Conservation (phyloP, 2,329 filamentous ascomycete genomes). For the Ambrosiella cleistominuta region DNA sequence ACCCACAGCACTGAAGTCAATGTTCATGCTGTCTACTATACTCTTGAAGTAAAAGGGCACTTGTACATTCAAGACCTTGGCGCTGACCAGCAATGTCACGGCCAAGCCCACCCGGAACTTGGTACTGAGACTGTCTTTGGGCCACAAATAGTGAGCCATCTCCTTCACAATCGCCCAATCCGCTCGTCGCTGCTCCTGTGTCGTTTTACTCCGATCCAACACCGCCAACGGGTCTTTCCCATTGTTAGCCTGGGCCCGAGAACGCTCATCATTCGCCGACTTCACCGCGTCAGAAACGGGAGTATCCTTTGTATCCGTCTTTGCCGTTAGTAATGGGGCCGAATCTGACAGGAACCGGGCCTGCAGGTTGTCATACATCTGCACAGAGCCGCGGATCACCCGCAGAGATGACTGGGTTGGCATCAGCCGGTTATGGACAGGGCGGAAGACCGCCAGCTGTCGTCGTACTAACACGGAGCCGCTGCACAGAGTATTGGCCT, state of each 20-base stretch:
- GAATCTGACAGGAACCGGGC: slow-evolving; percentile 6
- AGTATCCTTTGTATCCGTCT: neutral
- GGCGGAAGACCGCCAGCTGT: slow-evolving; percentile 3
- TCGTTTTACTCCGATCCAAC: slow-evolving; percentile 42
- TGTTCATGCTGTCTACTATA: slow-evolving; percentile 95
- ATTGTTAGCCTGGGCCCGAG: slow-evolving; percentile 9
- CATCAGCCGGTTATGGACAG: neutral
- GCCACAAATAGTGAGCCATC: slow-evolving; percentile 93
- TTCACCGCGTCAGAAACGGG: neutral
- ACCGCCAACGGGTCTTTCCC: slow-evolving; percentile 39
- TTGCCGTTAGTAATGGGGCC: neutral
- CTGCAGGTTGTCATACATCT: slow-evolving; percentile 8
- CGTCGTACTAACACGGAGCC: slow-evolving; percentile 3
- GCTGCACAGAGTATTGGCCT: slow-evolving; percentile 5
- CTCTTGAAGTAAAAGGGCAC: slow-evolving; percentile 98
- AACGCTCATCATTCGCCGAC: neutral
- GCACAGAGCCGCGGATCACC: slow-evolving; percentile 7
- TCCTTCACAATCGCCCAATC: slow-evolving; percentile 99
- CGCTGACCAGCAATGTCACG: slow-evolving; percentile 67
- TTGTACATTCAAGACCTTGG: slow-evolving; percentile 92
- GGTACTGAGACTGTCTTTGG: slow-evolving; percentile 56
- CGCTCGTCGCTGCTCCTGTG: slow-evolving; percentile 80
- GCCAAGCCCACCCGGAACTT: slow-evolving; percentile 73
- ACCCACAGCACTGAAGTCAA: slow-evolving; percentile 74
- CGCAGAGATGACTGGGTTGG: slow-evolving; percentile 4